phyloP scores from a whole-genome alignment of 176 grass and related monocot species.

The Triticum turgidum region DNA sequence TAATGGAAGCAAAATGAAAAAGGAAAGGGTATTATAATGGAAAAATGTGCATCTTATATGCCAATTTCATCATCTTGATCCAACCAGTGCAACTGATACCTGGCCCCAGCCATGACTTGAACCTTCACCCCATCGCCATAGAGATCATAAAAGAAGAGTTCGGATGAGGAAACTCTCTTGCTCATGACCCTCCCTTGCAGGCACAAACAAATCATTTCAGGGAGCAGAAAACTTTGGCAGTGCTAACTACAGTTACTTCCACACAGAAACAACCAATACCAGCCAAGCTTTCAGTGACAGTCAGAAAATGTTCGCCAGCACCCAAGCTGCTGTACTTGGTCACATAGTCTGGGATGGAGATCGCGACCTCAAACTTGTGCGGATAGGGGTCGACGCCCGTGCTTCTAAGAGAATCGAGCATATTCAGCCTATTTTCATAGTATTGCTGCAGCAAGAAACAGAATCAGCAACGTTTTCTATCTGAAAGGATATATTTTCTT shows the following conservation, averaged over 20 bases:
- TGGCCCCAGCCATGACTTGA: slow-evolving; percentile 62
- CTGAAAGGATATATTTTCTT: not conserved
- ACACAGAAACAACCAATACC: slow-evolving; percentile 27
- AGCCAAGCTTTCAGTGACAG: slow-evolving; percentile 43
- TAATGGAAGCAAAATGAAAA: not conserved
- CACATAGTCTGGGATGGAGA: slow-evolving; percentile 20
- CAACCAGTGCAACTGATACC: slow-evolving; percentile 29
- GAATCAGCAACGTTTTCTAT: not conserved
- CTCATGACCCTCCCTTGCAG: slow-evolving; percentile 63
- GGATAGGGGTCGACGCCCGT: slow-evolving; percentile 49
- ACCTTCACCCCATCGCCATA: slow-evolving; percentile 55
- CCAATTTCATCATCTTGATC: not conserved
- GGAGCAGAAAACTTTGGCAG: not conserved
- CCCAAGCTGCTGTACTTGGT: slow-evolving; percentile 43
- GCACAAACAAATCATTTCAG: not conserved
- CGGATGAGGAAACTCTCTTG: slow-evolving; percentile 67
- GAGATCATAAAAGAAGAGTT: slow-evolving; percentile 65
- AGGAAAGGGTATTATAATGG: not conserved
- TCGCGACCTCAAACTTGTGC: slow-evolving; percentile 48
- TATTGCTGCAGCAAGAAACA: slow-evolving; percentile 50
- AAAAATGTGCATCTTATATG: not conserved
- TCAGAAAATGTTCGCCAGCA: slow-evolving; percentile 32
- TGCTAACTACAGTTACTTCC: not conserved
- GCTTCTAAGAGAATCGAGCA: slow-evolving; percentile 34
- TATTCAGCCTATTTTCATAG: slow-evolving; percentile 56